These are phyloP conservation scores for Yamadazyma mexicana DNA, from an alignment of 1,139 yeast species.

Conservation along the genomic window DNA sequence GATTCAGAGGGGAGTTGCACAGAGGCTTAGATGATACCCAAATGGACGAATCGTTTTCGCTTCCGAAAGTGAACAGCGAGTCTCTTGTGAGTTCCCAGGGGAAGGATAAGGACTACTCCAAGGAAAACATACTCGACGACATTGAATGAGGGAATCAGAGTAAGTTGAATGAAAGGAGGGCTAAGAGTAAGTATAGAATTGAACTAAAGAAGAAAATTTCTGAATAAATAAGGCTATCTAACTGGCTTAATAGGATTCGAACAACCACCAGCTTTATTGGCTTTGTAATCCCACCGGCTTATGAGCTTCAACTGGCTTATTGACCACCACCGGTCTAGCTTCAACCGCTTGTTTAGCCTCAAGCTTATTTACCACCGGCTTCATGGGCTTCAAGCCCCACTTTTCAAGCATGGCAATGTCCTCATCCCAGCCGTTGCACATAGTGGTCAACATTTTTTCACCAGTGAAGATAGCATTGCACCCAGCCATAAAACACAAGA, in stretches of 20 bases:
- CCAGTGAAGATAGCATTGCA: slow-evolving; percentile 83
- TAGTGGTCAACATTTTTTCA: slow-evolving; percentile 76
- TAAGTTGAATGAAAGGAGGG: no score
- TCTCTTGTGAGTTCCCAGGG: slow-evolving; percentile 11
- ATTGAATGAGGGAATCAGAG: not conserved
- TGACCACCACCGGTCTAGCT: slow-evolving; percentile 42
- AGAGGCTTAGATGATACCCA: slow-evolving; percentile 1
- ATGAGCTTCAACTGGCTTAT: no score
- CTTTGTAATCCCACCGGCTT: no score
- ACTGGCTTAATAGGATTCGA: no score
- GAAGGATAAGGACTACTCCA: slow-evolving; percentile 7
- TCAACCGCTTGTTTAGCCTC: no score
- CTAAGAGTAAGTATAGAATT: not conserved
- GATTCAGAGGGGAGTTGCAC: not conserved
- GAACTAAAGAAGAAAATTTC: no score
- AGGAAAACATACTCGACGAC: slow-evolving; percentile 11
- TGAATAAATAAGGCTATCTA: no score
- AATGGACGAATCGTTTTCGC: slow-evolving; percentile 31
- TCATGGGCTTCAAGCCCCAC: slow-evolving; percentile 77
- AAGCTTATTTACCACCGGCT: slow-evolving; percentile 17
- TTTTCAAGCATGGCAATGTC: slow-evolving; percentile 64
- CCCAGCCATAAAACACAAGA: slow-evolving; percentile 75
- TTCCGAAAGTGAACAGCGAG: slow-evolving; percentile 25
- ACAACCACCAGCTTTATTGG: no score
- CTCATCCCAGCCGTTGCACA: slow-evolving; percentile 86